A percentile compares a stretch with the other conserved stretches of the same genome.
Evolutionary conservation across 2,329 filamentous ascomycete genomes (phyloP).

Genomic region (Neophaeococcomyces mojaviensis): DNA sequence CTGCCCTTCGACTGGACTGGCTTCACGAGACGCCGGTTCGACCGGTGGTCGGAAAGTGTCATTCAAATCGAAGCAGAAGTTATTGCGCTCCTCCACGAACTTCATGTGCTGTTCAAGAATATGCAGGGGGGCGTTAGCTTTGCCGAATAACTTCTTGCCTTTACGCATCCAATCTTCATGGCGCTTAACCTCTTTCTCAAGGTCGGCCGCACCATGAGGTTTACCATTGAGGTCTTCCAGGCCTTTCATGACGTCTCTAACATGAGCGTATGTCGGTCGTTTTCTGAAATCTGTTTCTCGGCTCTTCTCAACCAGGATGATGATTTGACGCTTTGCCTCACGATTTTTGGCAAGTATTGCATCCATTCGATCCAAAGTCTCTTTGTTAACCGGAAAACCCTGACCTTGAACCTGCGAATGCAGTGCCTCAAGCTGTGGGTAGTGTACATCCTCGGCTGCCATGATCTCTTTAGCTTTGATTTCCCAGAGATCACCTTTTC

Average conservation of each 20-base stretch:
- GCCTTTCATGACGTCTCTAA: conserved; percentile 81
- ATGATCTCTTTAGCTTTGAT: conserved; percentile 87
- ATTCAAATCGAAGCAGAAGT: conserved; percentile 81
- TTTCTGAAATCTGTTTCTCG: conserved; percentile 67
- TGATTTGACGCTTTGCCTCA: conserved; percentile 82
- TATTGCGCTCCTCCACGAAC: conserved; percentile 81
- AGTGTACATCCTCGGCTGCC: conserved; percentile 83
- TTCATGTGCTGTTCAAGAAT: conserved; percentile 94
- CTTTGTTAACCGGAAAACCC: conserved; percentile 66
- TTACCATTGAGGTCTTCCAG: conserved; percentile 88
- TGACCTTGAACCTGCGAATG: conserved; percentile 64
- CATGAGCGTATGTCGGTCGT: conserved; percentile 79
- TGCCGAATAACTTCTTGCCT: conserved; percentile 95
- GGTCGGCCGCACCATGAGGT: conserved; percentile 78
- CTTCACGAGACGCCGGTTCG: conserved; percentile 82
- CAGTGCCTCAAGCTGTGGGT: conserved; percentile 85
- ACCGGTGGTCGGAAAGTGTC: conserved; percentile 86
- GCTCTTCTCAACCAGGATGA: conserved; percentile 71
- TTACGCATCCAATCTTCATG: conserved; percentile 99
- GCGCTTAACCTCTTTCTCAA: conserved; percentile 87
- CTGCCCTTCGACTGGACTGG: conserved; percentile 51
- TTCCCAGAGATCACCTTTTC: conserved; percentile 80
- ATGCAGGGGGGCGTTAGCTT: conserved; percentile 92
- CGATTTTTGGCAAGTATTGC: conserved; percentile 92
- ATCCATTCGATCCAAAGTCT: conserved; percentile 76